Evolutionary conservation across 2,329 filamentous ascomycete species (phyloP).

Genomic region (Graphiopsis chlorocephala): DNA sequence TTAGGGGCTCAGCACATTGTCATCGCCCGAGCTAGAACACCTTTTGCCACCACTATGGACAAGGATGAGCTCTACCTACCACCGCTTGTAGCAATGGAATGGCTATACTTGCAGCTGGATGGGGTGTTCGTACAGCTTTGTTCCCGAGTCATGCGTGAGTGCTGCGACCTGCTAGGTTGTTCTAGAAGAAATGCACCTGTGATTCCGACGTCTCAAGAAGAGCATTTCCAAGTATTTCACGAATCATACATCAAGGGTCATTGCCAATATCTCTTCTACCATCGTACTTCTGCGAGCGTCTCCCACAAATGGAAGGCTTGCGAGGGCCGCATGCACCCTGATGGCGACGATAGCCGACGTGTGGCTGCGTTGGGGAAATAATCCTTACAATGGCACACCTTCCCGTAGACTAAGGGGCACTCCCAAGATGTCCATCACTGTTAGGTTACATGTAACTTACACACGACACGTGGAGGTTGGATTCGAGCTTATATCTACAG

Average conservation of each 20-base stretch:
- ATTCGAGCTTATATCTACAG: not conserved
- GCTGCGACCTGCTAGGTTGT: too few species aligned
- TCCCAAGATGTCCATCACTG: not conserved
- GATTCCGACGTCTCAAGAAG: not conserved
- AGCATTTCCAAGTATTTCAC: not conserved
- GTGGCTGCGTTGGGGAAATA: not conserved
- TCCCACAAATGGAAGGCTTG: not conserved
- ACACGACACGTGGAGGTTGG: not conserved
- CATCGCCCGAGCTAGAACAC: not conserved
- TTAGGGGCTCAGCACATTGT: not conserved
- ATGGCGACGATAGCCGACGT: not conserved
- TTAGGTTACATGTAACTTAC: too few species aligned
- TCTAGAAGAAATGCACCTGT: too few species aligned
- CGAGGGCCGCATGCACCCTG: not conserved
- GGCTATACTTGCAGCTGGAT: not conserved
- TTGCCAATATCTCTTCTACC: too few species aligned
- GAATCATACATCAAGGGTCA: not conserved
- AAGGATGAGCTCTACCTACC: not conserved
- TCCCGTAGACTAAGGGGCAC: too few species aligned
- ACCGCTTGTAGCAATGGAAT: not conserved
- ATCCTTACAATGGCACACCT: not conserved
- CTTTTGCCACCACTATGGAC: not conserved
- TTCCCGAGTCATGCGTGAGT: not conserved
- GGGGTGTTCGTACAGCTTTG: not conserved
- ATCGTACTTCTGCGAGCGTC: not conserved